Conservation (phyloP, 768 basidiomycete species). For the Lentinula lateritia region DNA sequence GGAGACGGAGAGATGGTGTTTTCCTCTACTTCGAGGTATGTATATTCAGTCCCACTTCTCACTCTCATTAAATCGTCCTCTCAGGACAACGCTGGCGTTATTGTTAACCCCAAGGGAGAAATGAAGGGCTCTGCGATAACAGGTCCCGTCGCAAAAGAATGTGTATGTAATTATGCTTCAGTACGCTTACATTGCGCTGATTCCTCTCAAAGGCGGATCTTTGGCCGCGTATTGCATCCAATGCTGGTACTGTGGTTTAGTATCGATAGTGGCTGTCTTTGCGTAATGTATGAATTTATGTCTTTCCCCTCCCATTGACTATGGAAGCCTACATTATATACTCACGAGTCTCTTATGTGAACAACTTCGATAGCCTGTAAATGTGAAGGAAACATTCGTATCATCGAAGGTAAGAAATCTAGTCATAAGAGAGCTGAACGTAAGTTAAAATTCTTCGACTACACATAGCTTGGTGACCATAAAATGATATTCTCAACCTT, state of each 20-base stretch:
- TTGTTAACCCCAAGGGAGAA: conserved; percentile 98
- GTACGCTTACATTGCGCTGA: background rate
- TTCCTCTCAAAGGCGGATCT: conserved; percentile 69
- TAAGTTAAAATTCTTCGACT: no score
- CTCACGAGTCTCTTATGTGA: no score
- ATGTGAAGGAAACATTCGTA: no score
- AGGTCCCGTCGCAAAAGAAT: conserved; percentile 99
- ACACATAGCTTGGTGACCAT: no score
- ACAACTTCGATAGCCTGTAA: no score
- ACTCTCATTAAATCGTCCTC: background rate
- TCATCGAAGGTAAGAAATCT: no score
- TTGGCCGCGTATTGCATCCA: conserved; percentile 99
- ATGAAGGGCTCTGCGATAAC: conserved; percentile 99
- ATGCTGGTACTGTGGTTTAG: conserved; percentile 95
- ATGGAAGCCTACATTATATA: background rate
- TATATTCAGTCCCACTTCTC: conserved; percentile 2
- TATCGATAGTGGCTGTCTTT: background rate
- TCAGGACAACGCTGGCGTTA: conserved; percentile 93
- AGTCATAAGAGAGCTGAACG: no score
- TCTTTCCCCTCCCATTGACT: background rate
- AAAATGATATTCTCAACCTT: no score
- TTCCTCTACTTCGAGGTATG: conserved; percentile 96
- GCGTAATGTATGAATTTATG: background rate
- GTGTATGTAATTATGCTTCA: conserved; percentile 50
- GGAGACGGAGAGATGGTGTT: conserved; percentile 96